phyloP scores from a whole-genome alignment of 179 eudicot genomes.

The Spinacia oleracea region DNA sequence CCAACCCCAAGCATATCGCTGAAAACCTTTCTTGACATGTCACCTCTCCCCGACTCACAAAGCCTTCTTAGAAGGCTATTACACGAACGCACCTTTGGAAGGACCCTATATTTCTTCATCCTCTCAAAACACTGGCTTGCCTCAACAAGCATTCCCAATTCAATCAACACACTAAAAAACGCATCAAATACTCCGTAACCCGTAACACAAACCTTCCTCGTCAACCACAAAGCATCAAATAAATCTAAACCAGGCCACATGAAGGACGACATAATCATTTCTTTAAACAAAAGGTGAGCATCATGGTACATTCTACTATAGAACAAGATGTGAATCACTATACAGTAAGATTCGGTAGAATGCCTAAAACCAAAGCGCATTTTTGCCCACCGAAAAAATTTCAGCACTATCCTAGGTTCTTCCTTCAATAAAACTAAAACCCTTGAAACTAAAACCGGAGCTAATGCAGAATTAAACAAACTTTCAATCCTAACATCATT shows the following conservation, averaged over 20 bases:
- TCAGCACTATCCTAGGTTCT: slow-evolving; percentile 62
- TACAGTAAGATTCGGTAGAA: slow-evolving; percentile 66
- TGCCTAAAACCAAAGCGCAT: slow-evolving; percentile 53
- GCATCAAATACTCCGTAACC: slow-evolving; percentile 92
- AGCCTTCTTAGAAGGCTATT: slow-evolving; percentile 67
- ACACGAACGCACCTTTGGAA: slow-evolving; percentile 84
- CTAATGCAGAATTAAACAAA: slow-evolving; percentile 55
- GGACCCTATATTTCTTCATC: slow-evolving; percentile 61
- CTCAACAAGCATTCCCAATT: slow-evolving; percentile 72
- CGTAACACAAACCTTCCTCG: slow-evolving; percentile 55
- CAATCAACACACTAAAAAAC: slow-evolving; percentile 67
- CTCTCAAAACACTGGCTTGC: slow-evolving; percentile 65
- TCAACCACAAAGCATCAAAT: slow-evolving; percentile 66
- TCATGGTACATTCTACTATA: slow-evolving; percentile 64
- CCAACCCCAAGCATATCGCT: slow-evolving; percentile 67
- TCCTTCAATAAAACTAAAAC: slow-evolving; percentile 55
- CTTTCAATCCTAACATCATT: slow-evolving; percentile 57
- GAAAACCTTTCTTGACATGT: slow-evolving; percentile 48
- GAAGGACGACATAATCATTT: slow-evolving; percentile 41
- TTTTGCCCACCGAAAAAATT: slow-evolving; percentile 71
- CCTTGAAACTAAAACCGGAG: slow-evolving; percentile 63
- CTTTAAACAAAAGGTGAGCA: slow-evolving; percentile 53
- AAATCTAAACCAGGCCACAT: slow-evolving; percentile 41
- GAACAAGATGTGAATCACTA: slow-evolving; percentile 72
- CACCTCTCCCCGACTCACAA: slow-evolving; percentile 51